These are phyloP conservation scores for Medicago lupulina DNA, from an alignment of 306 rosid genomes.

Conservation along the genomic window DNA sequence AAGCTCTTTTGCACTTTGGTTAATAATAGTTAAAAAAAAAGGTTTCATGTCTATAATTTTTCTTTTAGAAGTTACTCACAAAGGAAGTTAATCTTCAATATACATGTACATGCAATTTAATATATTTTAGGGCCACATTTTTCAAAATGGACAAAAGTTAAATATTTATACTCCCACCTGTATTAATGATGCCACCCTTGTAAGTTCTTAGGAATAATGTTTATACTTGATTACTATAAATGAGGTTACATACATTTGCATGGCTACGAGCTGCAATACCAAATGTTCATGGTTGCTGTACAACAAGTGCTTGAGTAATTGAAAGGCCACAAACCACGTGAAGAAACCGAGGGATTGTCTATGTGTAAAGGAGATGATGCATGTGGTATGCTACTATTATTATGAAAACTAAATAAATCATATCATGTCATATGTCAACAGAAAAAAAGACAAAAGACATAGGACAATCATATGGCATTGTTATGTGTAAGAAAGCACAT, in stretches of 20 bases:
- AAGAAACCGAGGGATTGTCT: slow-evolving; percentile 3
- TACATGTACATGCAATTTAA: no score
- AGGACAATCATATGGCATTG: slow-evolving; percentile 37
- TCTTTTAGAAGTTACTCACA: no score
- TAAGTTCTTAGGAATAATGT: slow-evolving; percentile 1
- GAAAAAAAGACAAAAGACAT: slow-evolving; percentile 17
- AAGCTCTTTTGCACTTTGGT: no score
- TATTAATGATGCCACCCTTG: slow-evolving; percentile 14
- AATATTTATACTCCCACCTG: slow-evolving; percentile 6
- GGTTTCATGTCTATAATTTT: no score
- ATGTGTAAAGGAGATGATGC: slow-evolving; percentile 43
- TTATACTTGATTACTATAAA: not conserved
- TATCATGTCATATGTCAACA: slow-evolving; percentile 6
- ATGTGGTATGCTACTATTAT: slow-evolving; percentile 40
- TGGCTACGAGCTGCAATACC: slow-evolving; percentile 11
- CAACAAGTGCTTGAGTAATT: not conserved
- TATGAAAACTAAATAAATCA: not conserved
- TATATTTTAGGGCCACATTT: not conserved
- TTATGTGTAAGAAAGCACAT: slow-evolving; percentile 42
- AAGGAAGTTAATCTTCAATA: no score
- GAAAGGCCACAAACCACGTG: slow-evolving; percentile 43
- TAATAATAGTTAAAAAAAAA: no score
- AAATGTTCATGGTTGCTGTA: slow-evolving; percentile 13
- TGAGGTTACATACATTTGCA: not conserved
- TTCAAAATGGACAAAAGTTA: not conserved